phyloP scores from a whole-genome alignment of 2,329 filamentous ascomycete species.

The Paradendryphiella salina region DNA sequence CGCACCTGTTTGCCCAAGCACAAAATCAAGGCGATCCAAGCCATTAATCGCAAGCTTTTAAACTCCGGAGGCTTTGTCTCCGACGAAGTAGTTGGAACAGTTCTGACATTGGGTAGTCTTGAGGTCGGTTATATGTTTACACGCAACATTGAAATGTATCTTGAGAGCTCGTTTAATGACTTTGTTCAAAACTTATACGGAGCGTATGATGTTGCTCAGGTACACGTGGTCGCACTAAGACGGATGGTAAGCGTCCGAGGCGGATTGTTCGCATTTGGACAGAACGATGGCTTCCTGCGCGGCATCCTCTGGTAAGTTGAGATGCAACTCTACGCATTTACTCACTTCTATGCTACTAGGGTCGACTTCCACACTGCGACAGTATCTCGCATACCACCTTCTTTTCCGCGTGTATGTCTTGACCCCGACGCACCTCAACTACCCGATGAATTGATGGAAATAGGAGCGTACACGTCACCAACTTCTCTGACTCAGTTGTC shows the following conservation, averaged over 20 bases:
- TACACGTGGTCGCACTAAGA: slow-evolving; percentile 22
- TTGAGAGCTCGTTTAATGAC: background rate
- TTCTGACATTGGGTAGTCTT: slow-evolving; percentile 31
- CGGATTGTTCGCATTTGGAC: slow-evolving; percentile 27
- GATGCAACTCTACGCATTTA: background rate
- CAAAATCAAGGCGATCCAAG: slow-evolving; percentile 32
- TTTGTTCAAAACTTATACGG: slow-evolving; percentile 27
- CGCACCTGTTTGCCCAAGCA: slow-evolving; percentile 26
- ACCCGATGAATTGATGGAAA: slow-evolving; percentile 24
- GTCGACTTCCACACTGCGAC: slow-evolving; percentile 33
- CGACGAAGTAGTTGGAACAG: slow-evolving; percentile 31
- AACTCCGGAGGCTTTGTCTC: slow-evolving; percentile 18
- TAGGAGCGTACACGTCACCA: slow-evolving; percentile 28
- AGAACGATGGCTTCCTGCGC: slow-evolving; percentile 30
- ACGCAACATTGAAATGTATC: background rate
- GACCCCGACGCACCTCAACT: slow-evolving; percentile 22
- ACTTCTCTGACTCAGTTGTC: slow-evolving; percentile 31
- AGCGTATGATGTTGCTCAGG: slow-evolving; percentile 28
- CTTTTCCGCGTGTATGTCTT: slow-evolving; percentile 24
- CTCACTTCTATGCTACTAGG: slow-evolving; percentile 15
- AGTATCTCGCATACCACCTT: slow-evolving; percentile 24
- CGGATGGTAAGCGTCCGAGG: slow-evolving; percentile 30
- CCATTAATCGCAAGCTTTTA: slow-evolving; percentile 28
- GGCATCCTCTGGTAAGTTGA: slow-evolving; percentile 29
- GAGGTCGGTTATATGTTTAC: slow-evolving; percentile 18